Base-by-base conservation (phyloP, 768 basidiomycete species). In the Suillus spraguei region DNA sequence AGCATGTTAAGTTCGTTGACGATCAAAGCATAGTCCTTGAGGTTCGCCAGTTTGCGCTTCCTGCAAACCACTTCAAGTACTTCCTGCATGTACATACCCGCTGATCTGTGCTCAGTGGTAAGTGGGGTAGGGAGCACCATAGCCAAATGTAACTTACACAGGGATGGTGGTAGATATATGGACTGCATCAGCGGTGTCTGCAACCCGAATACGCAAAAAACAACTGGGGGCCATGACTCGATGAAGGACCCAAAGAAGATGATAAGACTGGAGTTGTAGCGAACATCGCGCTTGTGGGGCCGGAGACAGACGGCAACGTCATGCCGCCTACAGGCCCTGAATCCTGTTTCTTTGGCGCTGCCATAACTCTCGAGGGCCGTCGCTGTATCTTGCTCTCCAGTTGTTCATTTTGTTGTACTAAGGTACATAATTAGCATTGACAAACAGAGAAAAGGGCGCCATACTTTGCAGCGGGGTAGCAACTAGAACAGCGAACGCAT, bases 21-120 rank as follows among this genome's bases (percentile, higher is more conserved):
- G 46, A 96, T 78, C 24, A 99, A 83, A 2, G 92, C 93, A 77
- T 95, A 98, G 63, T 94, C 90, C 63, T 90, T 86, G 36, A 90
- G 84, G 68, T 89, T 84, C 32, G 79, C 76, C 35, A 93, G 76
- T 69, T 86, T 87, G 56, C 89, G 84, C 70, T 85, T 86, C 42
- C 85, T 81, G 72, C 92, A 94, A 1, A 94, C 89, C 24, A 88
- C 80, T 65, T 97, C 97, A 28, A 97, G 83, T 1, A 94, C 93
- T 74, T 99, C 97, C 69, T 96, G 95, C 86, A 98, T 91, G 74
- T 99, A 99, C 90, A 95, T 97, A 10, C 92, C 94, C 16, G 92
- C 88, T 10, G 94, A 88, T 6, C 90, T 93, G 69, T 46, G 20
- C 17, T 42, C 20, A 35, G 17, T 35, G 5, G 35, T 54, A 42